phyloP scores from a whole-genome alignment of 2,329 filamentous ascomycete species.

The Lachnellula subtilissima region DNA sequence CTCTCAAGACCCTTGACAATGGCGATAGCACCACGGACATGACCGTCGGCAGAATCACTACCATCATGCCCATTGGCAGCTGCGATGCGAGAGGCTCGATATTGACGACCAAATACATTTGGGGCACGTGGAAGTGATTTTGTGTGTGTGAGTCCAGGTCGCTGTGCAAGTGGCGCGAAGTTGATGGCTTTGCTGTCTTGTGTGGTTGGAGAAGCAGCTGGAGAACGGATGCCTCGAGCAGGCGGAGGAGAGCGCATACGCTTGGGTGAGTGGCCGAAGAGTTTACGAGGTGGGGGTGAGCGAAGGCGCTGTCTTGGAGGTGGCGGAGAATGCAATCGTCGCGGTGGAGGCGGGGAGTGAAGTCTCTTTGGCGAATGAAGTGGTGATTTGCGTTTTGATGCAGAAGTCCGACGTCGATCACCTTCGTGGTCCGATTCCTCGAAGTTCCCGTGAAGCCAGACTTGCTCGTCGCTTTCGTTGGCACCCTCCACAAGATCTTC shows the following conservation, averaged over 20 bases:
- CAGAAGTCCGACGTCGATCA: conserved; percentile 45
- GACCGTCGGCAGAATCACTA: conserved; percentile 45
- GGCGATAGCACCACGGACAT: conserved; percentile 89
- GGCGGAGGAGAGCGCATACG: conserved; percentile 68
- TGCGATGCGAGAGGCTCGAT: conserved; percentile 40
- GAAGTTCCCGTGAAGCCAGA: conserved; percentile 68
- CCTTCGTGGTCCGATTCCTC: conserved; percentile 59
- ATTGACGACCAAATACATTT: conserved; percentile 57
- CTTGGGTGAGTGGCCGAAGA: conserved; percentile 36
- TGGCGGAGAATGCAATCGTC: conserved; percentile 33
- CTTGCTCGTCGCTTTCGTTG: conserved; percentile 61
- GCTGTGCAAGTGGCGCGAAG: conserved; percentile 46
- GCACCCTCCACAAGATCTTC: conserved; percentile 53
- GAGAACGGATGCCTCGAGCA: conserved; percentile 45
- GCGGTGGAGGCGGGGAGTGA: conserved; percentile 46
- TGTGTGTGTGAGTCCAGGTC: conserved; percentile 68
- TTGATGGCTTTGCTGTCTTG: conserved; percentile 37
- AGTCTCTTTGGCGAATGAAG: conserved; percentile 57
- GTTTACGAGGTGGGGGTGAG: conserved; percentile 31
- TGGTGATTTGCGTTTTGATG: conserved; percentile 37
- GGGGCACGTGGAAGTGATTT: conserved; percentile 82
- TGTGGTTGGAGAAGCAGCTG: conserved; percentile 39
- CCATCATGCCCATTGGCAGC: conserved; percentile 36
- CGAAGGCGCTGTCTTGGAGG: conserved; percentile 33
- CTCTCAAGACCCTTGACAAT: conserved; percentile 95